Evolutionary conservation across 352 stramenopile genomes (phyloP), one percentile per base, ranked within the genome.

Genomic region (Phytopythium litorale): DNA sequence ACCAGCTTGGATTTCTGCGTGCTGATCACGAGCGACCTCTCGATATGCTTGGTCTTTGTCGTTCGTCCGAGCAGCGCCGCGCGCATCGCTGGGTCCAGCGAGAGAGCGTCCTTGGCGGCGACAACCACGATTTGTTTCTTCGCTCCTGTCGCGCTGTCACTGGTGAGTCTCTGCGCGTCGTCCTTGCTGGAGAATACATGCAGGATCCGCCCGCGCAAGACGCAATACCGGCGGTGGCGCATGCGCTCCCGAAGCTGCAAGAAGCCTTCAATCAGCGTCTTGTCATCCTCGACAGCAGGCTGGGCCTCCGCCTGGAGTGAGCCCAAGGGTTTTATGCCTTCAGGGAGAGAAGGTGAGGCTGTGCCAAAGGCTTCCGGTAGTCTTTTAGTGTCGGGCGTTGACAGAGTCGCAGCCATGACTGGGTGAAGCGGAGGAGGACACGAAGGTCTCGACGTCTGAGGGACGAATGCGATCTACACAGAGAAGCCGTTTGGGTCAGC

Each of bases 1-100:
- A 90, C 68, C 15, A 91, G 60, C 58, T 91, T 91, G 15, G 82
- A 90, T 64, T 91, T 91, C 18, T 79, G 64, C 9, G 82, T 87
- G 55, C 72, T 91, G 59, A 91, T 76, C 33, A 91, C 70, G 23
- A 93, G 60, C 40, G 72, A 71, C 50, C 91, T 86, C 21, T 89
- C 77, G 15, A 80, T 65, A 12, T 69, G 74, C 9, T 51, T 66
- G 11, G 60, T 28, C 7, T 66, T 61, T 13, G 58, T 66, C 11
- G 23, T 63, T 9, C 54, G 37, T 1, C 84, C 82, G 23, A 92
- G 63, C 21, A 93, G 62, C 50, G 76, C 67, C 12, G 68, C 56
- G 23, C 79, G 72, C 19, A 87, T 78, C 12, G 64, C 68, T 43
- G 80, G 77, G 33, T 90, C 81, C 40, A 93, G 71, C 21, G 87